Conservation (phyloP, 2,329 filamentous ascomycete species). For the Truncatella angustata region DNA sequence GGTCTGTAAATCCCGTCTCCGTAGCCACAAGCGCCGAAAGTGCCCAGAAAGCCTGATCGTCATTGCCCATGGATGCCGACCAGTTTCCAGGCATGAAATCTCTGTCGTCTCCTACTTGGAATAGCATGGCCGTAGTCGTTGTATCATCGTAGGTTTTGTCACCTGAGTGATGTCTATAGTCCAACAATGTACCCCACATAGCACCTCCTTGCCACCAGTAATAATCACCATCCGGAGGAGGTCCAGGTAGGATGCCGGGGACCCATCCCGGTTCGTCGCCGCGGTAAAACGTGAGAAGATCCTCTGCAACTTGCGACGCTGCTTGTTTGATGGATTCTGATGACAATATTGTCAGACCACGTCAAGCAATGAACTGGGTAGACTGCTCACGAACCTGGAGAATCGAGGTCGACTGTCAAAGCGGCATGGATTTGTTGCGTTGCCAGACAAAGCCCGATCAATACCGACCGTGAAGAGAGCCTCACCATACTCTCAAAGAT, state of each 20-base stretch:
- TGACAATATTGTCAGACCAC: not conserved
- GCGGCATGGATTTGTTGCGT: conserved; percentile 21
- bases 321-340: conserved; percentile 45
- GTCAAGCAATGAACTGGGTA: not conserved
- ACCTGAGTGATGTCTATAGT: conserved; percentile 69
- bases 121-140: conserved; percentile 54
- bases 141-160: conserved; percentile 62
- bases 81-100: conserved; percentile 62
- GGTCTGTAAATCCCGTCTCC: conserved; percentile 62
- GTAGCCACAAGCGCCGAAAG: conserved; percentile 66
- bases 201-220: conserved; percentile 76
- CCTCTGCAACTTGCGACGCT: conserved; percentile 46
- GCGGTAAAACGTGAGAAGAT: conserved; percentile 50
- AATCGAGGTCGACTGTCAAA: conserved; percentile 27
- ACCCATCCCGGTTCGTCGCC: conserved; percentile 50
- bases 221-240: conserved; percentile 54
- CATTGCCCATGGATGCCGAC: conserved; percentile 61
- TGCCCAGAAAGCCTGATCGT: conserved; percentile 71
- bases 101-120: conserved; percentile 53
- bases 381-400: conserved; percentile 25
- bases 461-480: conserved; percentile 17
- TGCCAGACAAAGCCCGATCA: conserved; percentile 25
- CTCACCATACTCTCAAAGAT: conserved; percentile 20
- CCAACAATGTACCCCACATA: conserved; percentile 66
- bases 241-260: conserved; percentile 57